A percentile compares a stretch with the other conserved stretches of the same genome.
These are phyloP conservation scores for Geoglossum cookeanum DNA, from an alignment of 2,329 filamentous ascomycete genomes.

Conservation along the genomic window DNA sequence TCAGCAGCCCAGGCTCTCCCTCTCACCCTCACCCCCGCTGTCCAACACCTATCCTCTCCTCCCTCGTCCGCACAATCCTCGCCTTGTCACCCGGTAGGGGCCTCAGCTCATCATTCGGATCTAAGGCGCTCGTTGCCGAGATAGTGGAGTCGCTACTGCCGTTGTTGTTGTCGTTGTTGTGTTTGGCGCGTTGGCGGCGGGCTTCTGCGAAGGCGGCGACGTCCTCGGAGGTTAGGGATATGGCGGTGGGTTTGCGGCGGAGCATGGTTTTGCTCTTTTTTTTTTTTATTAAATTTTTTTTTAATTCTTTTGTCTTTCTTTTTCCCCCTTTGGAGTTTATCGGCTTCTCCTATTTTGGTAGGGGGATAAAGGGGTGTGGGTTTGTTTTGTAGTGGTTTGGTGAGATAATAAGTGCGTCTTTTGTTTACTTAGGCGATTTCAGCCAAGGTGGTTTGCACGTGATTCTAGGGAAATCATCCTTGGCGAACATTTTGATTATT, in stretches of 20 bases:
- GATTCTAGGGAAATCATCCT: no score
- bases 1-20: background rate
- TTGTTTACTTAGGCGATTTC: no score
- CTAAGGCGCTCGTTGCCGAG: slow-evolving; percentile 12
- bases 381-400: no score
- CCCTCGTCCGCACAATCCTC: slow-evolving; percentile 25
- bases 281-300: background rate
- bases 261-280: slow-evolving; percentile 20
- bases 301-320: no score
- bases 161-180: slow-evolving; percentile 7
- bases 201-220: slow-evolving; percentile 22
- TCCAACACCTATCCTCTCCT: slow-evolving; percentile 24
- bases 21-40: background rate
- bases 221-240: slow-evolving; percentile 29
- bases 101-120: slow-evolving; percentile 31
- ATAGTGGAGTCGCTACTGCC: slow-evolving; percentile 7
- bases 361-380: no score
- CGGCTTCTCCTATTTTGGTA: no score
- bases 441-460: no score
- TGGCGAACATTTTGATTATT: background rate
- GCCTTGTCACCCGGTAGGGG: slow-evolving; percentile 29
- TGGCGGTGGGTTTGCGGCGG: slow-evolving; percentile 30
- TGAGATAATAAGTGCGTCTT: no score
- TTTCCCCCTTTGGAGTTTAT: no score
- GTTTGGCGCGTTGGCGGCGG: slow-evolving; percentile 14